Conservation (phyloP, 108 stramenopile genomes). For the Fragilaria crotonensis region DNA sequence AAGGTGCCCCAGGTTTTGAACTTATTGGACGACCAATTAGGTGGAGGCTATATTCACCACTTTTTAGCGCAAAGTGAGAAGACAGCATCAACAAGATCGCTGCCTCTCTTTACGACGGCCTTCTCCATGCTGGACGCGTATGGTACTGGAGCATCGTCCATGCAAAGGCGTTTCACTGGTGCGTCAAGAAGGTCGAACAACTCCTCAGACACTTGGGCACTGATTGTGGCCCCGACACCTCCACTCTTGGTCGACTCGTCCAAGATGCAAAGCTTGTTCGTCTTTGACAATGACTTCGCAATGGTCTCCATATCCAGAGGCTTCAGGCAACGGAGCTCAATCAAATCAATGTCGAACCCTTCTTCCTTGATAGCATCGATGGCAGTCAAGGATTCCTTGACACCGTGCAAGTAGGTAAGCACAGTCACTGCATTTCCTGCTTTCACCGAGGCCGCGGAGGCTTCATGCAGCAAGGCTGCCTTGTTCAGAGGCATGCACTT, state of each 20-base stretch:
- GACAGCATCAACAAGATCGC: conserved; percentile 81
- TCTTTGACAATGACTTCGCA: conserved; percentile 67
- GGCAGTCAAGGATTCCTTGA: conserved; percentile 84
- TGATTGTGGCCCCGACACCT: conserved; percentile 95
- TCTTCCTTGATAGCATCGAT: conserved; percentile 82
- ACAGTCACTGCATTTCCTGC: conserved; percentile 91
- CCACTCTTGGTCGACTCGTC: conserved; percentile 95
- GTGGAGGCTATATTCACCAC: no score
- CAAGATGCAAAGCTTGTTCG: conserved; percentile 90
- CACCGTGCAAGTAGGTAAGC: conserved; percentile 96
- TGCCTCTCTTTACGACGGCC: conserved; percentile 90
- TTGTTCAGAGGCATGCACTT: conserved; percentile 93
- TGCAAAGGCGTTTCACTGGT: conserved; percentile 92
- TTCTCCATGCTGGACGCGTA: conserved; percentile 96
- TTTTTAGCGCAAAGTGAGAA: conserved; percentile 73
- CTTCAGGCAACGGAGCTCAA: conserved; percentile 94
- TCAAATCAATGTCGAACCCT: conserved; percentile 94
- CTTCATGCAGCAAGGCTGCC: conserved; percentile 81
- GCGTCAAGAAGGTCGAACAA: conserved; percentile 95
- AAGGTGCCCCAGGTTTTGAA: no score
- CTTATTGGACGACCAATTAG: no score
- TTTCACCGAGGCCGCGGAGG: conserved; percentile 66
- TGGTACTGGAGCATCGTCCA: conserved; percentile 97
- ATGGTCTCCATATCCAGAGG: conserved; percentile 97
- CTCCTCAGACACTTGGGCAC: conserved; percentile 89